phyloP scores from a whole-genome alignment of 352 stramenopile genomes.

The Pythium sp. region DNA sequence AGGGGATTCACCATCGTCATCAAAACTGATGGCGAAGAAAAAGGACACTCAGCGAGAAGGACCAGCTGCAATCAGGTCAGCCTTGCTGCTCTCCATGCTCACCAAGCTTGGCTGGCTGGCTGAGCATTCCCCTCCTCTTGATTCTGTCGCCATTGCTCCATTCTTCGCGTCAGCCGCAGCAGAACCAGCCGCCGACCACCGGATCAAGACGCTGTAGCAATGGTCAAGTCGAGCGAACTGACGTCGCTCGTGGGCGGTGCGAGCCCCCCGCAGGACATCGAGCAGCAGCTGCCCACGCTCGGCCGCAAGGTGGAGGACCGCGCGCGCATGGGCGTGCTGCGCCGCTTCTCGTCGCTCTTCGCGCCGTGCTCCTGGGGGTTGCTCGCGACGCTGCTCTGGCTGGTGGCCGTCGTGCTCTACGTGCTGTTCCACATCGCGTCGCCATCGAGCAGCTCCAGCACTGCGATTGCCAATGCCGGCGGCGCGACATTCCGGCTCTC shows the following conservation, averaged over 20 bases:
- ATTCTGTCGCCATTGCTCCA: background rate
- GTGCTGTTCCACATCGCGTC: slow-evolving; percentile 4
- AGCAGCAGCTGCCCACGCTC: background rate
- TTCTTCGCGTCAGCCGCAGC: background rate
- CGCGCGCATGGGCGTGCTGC: background rate
- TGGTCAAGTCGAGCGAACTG: slow-evolving; percentile 15
- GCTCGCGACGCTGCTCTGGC: slow-evolving; percentile 13
- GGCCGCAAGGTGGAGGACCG: slow-evolving; percentile 1
- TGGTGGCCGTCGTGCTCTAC: slow-evolving; percentile 8
- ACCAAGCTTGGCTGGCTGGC: background rate
- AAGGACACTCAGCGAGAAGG: background rate
- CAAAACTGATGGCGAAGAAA: background rate
- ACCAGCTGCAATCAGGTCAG: slow-evolving; percentile 1
- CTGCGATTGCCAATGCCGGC: background rate
- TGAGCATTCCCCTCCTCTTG: background rate
- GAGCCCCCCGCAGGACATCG: slow-evolving; percentile 2
- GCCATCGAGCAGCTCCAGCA: background rate
- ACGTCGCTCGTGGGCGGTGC: slow-evolving; percentile 13
- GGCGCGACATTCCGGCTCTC: slow-evolving; percentile 24
- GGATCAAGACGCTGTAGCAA: background rate
- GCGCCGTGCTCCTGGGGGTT: slow-evolving; percentile 14
- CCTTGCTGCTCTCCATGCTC: background rate
- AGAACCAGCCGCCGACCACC: background rate
- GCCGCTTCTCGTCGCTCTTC: background rate
- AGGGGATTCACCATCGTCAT: background rate